Evolutionary conservation across 495 filamentous ascomycete species (phyloP), one percentile per base, ranked within the genome.

Genomic region (Glutinoglossum americanum): DNA sequence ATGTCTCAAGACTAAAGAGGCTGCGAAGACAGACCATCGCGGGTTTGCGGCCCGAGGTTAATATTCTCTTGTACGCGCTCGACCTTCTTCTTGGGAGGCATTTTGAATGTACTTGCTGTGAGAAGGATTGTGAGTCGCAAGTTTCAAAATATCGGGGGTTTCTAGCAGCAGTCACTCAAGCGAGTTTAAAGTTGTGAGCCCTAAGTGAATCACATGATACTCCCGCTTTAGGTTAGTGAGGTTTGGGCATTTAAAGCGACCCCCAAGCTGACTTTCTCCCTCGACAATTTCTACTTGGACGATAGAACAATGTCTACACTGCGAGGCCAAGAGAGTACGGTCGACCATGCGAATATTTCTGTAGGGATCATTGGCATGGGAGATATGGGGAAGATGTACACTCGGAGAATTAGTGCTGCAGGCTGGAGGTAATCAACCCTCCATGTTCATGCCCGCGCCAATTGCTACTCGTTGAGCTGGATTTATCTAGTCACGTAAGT

Each of bases 301-400:
- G 3, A 28, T 15, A 25, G 9, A 4, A 51, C 13, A 19, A 53
- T 53, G 49, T 27, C 49, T 53, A 21, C 23, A 21, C 23, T 13
- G 19, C 23, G 11, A 19, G 17, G 13, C 7, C 23, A 8, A 30
- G 11, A 27, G 49, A 15, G 27, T 19, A n/a, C 0, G n/a, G 23
- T 39, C n/a, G 54, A 10, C 13, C 54, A 15, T 30, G 5, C 32
- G 5, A 56, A 39, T 41, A 21, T 83, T 66, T 74, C 74, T 37
- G 79, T 97, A 60, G 92, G 92, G 64, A 88, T 98, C 62, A 96
- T 98, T 65, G 92, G 92, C 33, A 95, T 98, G 89, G 92, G 92
- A 25, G 89, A 95, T 64, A 98, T 98, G 92, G 92, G 92, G 69
- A 95, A 87, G 79, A 94, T 98, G 93, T 98, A 98, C 71, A 85